Evolutionary conservation across 75 land plant genomes (phyloP), one percentile per base, ranked within the genome.

Genomic region (Selaginella moellendorffii): DNA sequence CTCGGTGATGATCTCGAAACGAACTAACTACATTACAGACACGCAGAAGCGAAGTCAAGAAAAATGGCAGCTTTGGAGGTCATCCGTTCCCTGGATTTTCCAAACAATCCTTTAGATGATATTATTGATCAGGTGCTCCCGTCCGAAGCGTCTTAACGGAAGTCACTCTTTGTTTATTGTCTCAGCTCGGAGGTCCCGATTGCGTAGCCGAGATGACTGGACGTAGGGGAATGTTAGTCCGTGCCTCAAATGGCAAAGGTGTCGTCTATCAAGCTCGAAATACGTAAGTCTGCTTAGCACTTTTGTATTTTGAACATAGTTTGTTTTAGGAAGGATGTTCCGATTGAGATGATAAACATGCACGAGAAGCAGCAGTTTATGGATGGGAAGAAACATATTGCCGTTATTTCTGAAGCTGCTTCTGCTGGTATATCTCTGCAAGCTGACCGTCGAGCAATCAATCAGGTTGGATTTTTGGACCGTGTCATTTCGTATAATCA

Each of bases 311-410:
- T 46, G 10, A 18, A 10, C 14, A 10, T 46, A 18, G 21, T 18
- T 29, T 65, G 1, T 65, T 68, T 17, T 68, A 88, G 93, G 28
- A 88, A 88, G 68, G 93, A 88, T 2, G 75, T 88, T 46, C 60
- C 88, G 20, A 74, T 92, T 89, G 98, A 92, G 72, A 92, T 92
- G 98, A 86, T 92, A 8, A 92, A 92, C 56, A 92, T 92, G 98
- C 86, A 85, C 73, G 98, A 93, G 71, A 93, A 93, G 73, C 82
- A 85, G 31, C 81, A 86, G 51, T 93, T 93, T 58, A 93, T 93
- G 99, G 85, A 89, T 75, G 99, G 91, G 20, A 83, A 86, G 74
- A 93, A 93, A 66, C 68, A 79, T 2, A 78, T 89, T 70, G 96
- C 99, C 29, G 83, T 93, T 5, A 93, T 93, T 29, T 93, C 99